These are phyloP conservation scores for Conticribra weissflogii DNA, from an alignment of 108 stramenopile genomes.

Conservation along the genomic window DNA sequence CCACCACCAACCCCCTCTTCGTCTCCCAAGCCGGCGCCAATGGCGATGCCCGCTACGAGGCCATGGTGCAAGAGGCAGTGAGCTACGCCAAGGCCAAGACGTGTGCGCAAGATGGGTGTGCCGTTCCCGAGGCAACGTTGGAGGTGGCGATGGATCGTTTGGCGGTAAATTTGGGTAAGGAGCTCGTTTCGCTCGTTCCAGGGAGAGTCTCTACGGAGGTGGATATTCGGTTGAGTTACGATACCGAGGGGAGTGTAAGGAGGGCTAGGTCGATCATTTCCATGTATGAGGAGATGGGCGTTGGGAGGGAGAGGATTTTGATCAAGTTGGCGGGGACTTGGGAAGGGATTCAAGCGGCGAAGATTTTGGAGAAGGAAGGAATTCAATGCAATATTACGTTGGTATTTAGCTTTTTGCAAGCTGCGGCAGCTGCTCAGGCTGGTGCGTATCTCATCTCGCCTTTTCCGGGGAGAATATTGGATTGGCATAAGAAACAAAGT, in stretches of 20 bases:
- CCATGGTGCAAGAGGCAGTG: conserved; percentile 80
- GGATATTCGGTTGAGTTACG: conserved; percentile 93
- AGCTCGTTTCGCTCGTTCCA: conserved; percentile 84
- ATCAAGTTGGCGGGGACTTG: conserved; percentile 99
- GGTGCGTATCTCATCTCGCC: conserved; percentile 95
- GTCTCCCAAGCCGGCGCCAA: conserved; percentile 81
- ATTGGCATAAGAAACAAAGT: conserved; percentile 90
- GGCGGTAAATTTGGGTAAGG: conserved; percentile 93
- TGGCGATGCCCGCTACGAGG: conserved; percentile 78
- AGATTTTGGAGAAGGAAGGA: conserved; percentile 91
- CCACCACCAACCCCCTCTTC: conserved; percentile 94
- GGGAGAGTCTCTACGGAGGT: conserved; percentile 98
- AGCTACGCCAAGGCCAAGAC: conserved; percentile 68
- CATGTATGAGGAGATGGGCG: conserved; percentile 90
- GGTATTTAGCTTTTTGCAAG: conserved; percentile 94
- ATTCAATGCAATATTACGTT: conserved; percentile 97
- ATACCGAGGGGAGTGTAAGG: conserved; percentile 84
- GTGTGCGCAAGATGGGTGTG: conserved; percentile 64
- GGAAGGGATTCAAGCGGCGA: conserved; percentile 97
- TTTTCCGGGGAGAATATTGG: conserved; percentile 96
- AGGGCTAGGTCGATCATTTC: conserved; percentile 89
- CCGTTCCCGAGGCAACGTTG: conserved; percentile 45
- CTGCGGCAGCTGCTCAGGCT: conserved; percentile 94
- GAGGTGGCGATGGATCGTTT: conserved; percentile 91
- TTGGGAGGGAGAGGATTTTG: conserved; percentile 81